Conservation (phyloP, 306 rosid genomes). For the Dalbergia oliveri region DNA sequence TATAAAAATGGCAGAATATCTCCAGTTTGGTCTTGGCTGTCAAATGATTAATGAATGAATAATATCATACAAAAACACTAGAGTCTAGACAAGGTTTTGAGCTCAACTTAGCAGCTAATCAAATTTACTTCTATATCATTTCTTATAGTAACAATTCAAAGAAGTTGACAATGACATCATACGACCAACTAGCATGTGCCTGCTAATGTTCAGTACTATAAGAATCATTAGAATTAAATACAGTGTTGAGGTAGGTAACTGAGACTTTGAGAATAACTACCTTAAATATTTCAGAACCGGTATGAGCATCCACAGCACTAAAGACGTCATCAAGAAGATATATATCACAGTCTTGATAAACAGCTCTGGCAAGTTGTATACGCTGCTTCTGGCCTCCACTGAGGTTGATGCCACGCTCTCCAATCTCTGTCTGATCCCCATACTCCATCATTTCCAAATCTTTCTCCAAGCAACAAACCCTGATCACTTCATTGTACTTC, state of each 20-base stretch:
- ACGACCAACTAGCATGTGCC: slow-evolving; percentile 4
- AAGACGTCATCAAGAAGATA: slow-evolving; percentile 90
- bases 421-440: slow-evolving; percentile 89
- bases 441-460: slow-evolving; percentile 86
- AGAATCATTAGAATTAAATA: not conserved
- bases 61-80: slow-evolving; percentile 1
- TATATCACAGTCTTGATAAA: slow-evolving; percentile 79
- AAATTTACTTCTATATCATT: not conserved
- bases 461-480: slow-evolving; percentile 78
- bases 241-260: not conserved
- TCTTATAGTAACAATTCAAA: no score
- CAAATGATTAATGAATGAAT: not conserved
- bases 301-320: slow-evolving; percentile 92
- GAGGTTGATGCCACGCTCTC: slow-evolving; percentile 90
- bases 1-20: not conserved
- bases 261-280: slow-evolving; percentile 39
- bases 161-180: not conserved
- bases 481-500: slow-evolving; percentile 64
- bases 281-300: slow-evolving; percentile 87
- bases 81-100: not conserved
- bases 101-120: slow-evolving; percentile 1
- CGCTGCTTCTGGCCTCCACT: slow-evolving; percentile 93
- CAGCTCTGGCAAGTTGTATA: slow-evolving; percentile 91
- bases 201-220: not conserved
- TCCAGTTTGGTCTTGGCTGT: not conserved